Evolutionary conservation across 2,329 filamentous ascomycete species (phyloP), one percentile per base, ranked within the genome.

Genomic region (Corinectria fuckeliana): DNA sequence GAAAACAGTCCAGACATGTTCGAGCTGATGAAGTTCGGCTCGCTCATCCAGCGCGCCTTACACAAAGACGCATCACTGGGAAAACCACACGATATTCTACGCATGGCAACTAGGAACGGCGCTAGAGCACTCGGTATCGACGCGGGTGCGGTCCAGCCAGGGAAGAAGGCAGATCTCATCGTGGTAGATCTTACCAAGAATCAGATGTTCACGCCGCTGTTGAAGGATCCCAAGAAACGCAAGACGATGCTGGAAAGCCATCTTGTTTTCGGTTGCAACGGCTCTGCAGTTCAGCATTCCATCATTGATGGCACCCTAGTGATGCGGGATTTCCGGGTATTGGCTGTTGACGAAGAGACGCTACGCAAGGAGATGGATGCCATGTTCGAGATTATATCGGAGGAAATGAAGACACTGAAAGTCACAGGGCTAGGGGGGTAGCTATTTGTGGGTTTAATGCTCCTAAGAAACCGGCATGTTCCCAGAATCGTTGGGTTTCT

Each of bases 1-100:
- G 57, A 60, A 16, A 60, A 60, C n/a, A 60, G 57, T 25, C 57
- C 57, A 14, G 57, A 60, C 47, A 60, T 60, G 57, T 60, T 60
- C 21, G 57, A 60, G 47, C 38, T 56, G 10, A 60, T 60, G 57
- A 60, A 60, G 39, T 56, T 60, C 11, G 57, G 57, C 30, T 60
- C 57, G 10, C 52, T 60, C 10, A 60, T 60, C 39, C 57, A 60
- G 18, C 45, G 57, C 13, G 57, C 57, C 9, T 14, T 60, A 26
- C 57, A 60, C n/a, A 42, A 48, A 11, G 57, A 60, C 28, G 57
- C 57, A 5, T 56, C 52, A 3, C 30, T 60, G 11, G 57, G 36
- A 14, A 60, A 60, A 25, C 57, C 57, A 7, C 34, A 34, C 14
- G 28, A 60, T n/a, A 50, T 56, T n/a, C 20, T 60, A 14, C 57